phyloP scores from a whole-genome alignment of 1,284 basidiomycete species.

The Chalciporus sp. region DNA sequence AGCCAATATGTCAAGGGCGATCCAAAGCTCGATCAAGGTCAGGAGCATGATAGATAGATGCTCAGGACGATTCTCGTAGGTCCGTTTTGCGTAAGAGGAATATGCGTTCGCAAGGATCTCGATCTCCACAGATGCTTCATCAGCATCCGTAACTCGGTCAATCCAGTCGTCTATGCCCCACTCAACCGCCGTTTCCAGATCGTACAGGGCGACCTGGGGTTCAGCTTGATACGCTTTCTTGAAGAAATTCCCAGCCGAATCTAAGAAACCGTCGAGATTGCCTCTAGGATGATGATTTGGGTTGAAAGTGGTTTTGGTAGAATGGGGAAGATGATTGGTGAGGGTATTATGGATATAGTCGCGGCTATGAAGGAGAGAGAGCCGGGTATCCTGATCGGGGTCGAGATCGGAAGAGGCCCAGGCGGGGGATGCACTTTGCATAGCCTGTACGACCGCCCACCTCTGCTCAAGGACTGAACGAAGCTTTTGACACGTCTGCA shows the following conservation, averaged over 20 bases:
- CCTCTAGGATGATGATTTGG: constrained; percentile 15
- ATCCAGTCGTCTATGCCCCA: constrained; percentile 37
- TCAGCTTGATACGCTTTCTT: constrained; percentile 12
- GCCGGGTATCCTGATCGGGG: constrained; percentile 29
- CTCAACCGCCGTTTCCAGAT: constrained; percentile 39
- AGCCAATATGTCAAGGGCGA: constrained; percentile 44
- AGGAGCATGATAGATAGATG: constrained; percentile 46
- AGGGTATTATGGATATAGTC: constrained; percentile 29
- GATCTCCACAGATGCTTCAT: constrained; percentile 22
- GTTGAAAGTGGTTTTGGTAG: constrained; percentile 11
- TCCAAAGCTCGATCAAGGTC: constrained; percentile 46
- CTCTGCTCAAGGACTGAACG: constrained; percentile 15
- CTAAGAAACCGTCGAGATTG: constrained; percentile 23
- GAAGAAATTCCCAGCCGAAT: constrained; percentile 19
- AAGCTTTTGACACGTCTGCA: constrained; percentile 17
- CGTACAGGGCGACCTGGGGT: constrained; percentile 30
- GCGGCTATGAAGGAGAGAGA: constrained; percentile 33
- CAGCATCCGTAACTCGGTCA: constrained; percentile 7
- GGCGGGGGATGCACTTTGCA: constrained; percentile 16
- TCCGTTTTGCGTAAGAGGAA: constrained; percentile 21
- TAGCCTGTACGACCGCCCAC: constrained; percentile 15
- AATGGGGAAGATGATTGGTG: background rate
- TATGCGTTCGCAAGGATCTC: constrained; percentile 34
- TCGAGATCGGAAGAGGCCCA: constrained; percentile 34
- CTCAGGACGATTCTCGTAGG: constrained; percentile 43